Evolutionary conservation across 345 rosid genomes (phyloP).

Genomic region (Euphorbia lathyris): DNA sequence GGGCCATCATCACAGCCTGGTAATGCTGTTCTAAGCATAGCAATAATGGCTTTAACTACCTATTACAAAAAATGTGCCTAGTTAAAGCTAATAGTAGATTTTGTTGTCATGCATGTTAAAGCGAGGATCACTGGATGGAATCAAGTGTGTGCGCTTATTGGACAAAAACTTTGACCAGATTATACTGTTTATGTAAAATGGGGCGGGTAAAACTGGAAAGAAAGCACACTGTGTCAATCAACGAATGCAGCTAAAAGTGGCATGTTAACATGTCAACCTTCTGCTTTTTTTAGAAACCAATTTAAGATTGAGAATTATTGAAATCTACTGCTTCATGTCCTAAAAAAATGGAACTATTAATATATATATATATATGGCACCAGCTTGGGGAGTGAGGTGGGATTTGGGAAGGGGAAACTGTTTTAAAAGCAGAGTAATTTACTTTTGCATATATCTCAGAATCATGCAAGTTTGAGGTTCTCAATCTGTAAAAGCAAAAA

Average conservation of each 20-base stretch:
- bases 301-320: background rate
- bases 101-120: slow-evolving; percentile 1
- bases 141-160: background rate
- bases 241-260: background rate
- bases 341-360: too few relatives aligned
- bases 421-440: background rate
- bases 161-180: background rate
- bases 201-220: background rate
- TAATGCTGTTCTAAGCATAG: slow-evolving; percentile 76
- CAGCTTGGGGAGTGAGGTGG: slow-evolving; percentile 3
- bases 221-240: background rate
- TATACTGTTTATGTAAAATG: background rate
- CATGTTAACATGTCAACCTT: background rate
- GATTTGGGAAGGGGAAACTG: background rate
- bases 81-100: slow-evolving; percentile 1
- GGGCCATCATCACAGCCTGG: slow-evolving; percentile 74
- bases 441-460: background rate
- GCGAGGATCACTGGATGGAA: background rate
- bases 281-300: background rate
- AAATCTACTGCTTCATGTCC: background rate
- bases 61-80: slow-evolving; percentile 24
- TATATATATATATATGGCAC: background rate
- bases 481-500: background rate
- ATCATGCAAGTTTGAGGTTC: slow-evolving; percentile 3
- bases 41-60: slow-evolving; percentile 74